phyloP scores from a whole-genome alignment of 345 rosid species.

The Hibiscus trionum region DNA sequence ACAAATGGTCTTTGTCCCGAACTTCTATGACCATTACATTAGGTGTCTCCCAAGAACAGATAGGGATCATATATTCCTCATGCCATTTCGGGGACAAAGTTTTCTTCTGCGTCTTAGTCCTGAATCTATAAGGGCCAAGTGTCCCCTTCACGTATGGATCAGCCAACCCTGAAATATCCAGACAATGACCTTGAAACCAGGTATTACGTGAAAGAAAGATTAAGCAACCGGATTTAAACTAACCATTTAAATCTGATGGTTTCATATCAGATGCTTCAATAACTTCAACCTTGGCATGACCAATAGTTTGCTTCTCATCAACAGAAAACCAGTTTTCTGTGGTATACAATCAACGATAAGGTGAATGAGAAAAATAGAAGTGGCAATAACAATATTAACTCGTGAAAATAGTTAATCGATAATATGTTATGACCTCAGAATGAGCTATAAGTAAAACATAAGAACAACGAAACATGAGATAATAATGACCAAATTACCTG shows the following conservation, averaged over 20 bases:
- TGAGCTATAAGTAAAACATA: neutral
- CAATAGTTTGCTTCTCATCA: constrained; percentile 73
- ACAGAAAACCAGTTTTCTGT: constrained; percentile 79
- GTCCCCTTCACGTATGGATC: constrained; percentile 96
- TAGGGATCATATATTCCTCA: constrained; percentile 79
- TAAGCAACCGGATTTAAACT: constrained; percentile 11
- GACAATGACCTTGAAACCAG: neutral
- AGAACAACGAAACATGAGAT: neutral
- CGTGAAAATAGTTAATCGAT: neutral
- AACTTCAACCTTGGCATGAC: constrained; percentile 67
- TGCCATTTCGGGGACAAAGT: constrained; percentile 83
- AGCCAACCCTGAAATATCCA: constrained; percentile 61
- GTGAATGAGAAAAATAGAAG: neutral
- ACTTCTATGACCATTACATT: constrained; percentile 66
- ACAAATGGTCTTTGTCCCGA: constrained; percentile 70
- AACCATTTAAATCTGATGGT: constrained; percentile 84
- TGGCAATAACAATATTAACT: neutral
- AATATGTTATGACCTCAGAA: neutral
- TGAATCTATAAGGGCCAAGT: constrained; percentile 70
- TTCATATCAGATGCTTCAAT: constrained; percentile 76
- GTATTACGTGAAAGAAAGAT: neutral
- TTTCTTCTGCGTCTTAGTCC: constrained; percentile 56
- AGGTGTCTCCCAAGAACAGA: constrained; percentile 64
- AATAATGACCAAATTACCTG: constrained; percentile 32
- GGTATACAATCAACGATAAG: constrained; percentile 10